Evolutionary conservation across 2,329 filamentous ascomycete species (phyloP).

Genomic region (Fusarium graminum): DNA sequence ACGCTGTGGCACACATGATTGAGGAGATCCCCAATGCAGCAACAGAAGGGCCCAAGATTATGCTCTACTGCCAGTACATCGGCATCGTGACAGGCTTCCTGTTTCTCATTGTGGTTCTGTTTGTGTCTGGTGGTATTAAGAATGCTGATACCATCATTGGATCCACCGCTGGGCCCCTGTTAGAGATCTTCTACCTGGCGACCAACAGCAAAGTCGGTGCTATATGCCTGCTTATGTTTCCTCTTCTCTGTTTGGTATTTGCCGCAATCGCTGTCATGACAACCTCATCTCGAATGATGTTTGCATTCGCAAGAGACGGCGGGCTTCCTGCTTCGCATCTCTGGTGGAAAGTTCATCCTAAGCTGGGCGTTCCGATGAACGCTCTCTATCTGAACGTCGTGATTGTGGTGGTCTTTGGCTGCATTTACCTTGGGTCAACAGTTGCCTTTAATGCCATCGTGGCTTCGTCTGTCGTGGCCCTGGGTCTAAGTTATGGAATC

Average conservation of each 20-base stretch:
- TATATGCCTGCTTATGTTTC: constrained; percentile 75
- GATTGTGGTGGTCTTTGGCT: constrained; percentile 75
- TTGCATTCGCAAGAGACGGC: constrained; percentile 73
- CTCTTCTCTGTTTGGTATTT: constrained; percentile 73
- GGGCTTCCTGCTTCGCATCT: constrained; percentile 72
- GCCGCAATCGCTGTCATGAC: constrained; percentile 75
- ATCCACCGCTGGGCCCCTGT: constrained; percentile 68
- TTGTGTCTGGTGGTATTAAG: constrained; percentile 70
- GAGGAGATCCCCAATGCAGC: constrained; percentile 53
- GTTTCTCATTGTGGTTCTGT: constrained; percentile 73
- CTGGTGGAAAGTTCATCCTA: constrained; percentile 72
- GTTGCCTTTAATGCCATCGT: constrained; percentile 78
- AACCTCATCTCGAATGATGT: constrained; percentile 74
- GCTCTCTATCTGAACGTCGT: constrained; percentile 70
- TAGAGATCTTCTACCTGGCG: constrained; percentile 73
- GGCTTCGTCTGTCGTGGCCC: constrained; percentile 76
- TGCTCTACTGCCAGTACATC: constrained; percentile 71
- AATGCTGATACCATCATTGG: constrained; percentile 60
- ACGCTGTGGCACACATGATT: constrained; percentile 55
- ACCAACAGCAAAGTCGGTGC: constrained; percentile 72
- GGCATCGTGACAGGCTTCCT: constrained; percentile 73
- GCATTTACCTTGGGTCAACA: constrained; percentile 76
- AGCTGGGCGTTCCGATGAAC: constrained; percentile 74
- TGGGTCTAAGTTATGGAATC: constrained; percentile 80
- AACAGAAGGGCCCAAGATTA: constrained; percentile 51